Evolutionary conservation across 805 yeast species (phyloP).

Genomic region (Candida succiphila): DNA sequence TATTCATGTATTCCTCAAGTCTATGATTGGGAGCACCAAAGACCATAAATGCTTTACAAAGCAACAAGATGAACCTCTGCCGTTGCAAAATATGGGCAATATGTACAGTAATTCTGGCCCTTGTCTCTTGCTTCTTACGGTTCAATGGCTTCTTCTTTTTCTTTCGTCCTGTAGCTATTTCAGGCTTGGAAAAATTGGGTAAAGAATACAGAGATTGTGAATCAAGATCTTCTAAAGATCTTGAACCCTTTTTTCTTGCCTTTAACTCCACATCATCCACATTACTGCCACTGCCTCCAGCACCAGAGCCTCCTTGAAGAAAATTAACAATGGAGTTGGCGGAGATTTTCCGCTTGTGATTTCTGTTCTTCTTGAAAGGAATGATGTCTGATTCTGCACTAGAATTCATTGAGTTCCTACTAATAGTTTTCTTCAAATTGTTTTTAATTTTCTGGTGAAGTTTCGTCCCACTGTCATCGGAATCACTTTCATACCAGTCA

Average conservation of each 20-base stretch:
- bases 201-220: conserved; percentile 17
- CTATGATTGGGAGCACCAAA: conserved; percentile 97
- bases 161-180: conserved; percentile 25
- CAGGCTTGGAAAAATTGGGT: conserved; percentile 30
- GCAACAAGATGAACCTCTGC: conserved; percentile 72
- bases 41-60: conserved; percentile 85
- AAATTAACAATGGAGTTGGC: no score
- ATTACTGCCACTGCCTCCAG: no score
- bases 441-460: no score
- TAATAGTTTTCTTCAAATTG: no score
- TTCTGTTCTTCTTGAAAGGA: no score
- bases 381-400: no score
- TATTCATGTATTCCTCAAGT: conserved; percentile 82
- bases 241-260: conserved; percentile 1
- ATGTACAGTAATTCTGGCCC: conserved; percentile 88
- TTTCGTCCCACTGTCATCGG: no score
- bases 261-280: background rate
- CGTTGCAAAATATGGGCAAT: conserved; percentile 83
- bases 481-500: no score
- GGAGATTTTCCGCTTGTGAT: no score
- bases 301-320: no score
- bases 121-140: conserved; percentile 25
- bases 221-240: no score
- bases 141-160: conserved; percentile 8
- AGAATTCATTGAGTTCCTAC: no score